phyloP scores from a whole-genome alignment of 2,329 filamentous ascomycete genomes.

The Harringtonia aguacate region DNA sequence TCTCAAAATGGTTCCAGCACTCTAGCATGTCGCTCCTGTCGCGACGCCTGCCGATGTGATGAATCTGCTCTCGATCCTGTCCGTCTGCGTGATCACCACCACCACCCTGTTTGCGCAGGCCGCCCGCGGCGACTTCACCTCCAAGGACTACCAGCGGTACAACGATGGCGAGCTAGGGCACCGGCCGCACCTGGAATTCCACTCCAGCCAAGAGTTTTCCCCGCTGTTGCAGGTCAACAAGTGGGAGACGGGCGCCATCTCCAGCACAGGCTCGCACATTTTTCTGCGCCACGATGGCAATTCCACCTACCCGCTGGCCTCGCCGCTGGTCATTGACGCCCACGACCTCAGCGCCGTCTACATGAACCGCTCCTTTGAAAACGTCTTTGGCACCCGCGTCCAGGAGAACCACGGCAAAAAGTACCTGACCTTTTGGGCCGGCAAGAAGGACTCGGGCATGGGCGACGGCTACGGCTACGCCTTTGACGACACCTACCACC shows the following conservation, averaged over 20 bases:
- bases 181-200: slow-evolving; percentile 3
- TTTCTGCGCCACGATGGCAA: slow-evolving; percentile 9
- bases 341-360: slow-evolving; percentile 5
- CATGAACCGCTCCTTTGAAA: slow-evolving; percentile 3
- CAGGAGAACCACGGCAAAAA: slow-evolving; percentile 4
- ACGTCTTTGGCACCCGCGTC: slow-evolving; percentile 6
- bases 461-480: slow-evolving; percentile 5
- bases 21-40: too few species aligned
- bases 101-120: slow-evolving; percentile 13
- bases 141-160: slow-evolving; percentile 5
- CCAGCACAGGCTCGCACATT: slow-evolving; percentile 5
- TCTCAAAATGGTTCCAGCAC: too few species aligned
- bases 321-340: slow-evolving; percentile 5
- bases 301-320: neutral
- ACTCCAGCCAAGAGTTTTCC: slow-evolving; percentile 1
- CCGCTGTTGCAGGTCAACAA: slow-evolving; percentile 6
- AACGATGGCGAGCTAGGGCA: slow-evolving; percentile 5
- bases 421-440: slow-evolving; percentile 8
- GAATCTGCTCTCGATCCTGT: too few species aligned
- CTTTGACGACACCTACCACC: slow-evolving; percentile 6
- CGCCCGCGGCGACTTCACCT: neutral
- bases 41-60: too few species aligned
- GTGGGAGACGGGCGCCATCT: slow-evolving; percentile 4
- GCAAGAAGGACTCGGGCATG: slow-evolving; percentile 1
- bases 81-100: too few species aligned